Evolutionary conservation across 352 stramenopile genomes (phyloP).

Genomic region (Pythium phragmiticola): DNA sequence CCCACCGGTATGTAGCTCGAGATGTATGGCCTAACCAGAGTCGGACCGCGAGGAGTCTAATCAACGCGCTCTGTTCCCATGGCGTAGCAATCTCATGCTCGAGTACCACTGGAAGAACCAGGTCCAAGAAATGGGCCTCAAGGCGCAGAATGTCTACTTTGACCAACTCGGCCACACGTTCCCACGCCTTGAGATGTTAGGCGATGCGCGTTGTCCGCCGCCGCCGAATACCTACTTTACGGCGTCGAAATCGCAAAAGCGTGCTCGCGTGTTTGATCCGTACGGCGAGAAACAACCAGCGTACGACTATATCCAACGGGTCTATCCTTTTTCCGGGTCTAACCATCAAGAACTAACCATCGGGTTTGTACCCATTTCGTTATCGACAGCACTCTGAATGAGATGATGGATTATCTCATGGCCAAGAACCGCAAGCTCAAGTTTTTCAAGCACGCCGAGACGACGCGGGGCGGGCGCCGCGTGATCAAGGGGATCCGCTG

Average conservation of each 20-base stretch:
- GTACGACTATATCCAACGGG: slow-evolving; percentile 27
- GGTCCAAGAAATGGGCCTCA: slow-evolving; percentile 83
- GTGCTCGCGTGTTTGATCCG: slow-evolving; percentile 76
- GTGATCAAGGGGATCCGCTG: slow-evolving; percentile 86
- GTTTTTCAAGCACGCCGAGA: slow-evolving; percentile 88
- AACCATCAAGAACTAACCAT: slow-evolving; percentile 1
- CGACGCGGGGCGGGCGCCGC: slow-evolving; percentile 75
- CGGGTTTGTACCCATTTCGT: not conserved
- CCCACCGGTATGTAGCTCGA: slow-evolving; percentile 48
- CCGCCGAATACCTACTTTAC: slow-evolving; percentile 69
- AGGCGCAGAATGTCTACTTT: slow-evolving; percentile 80
- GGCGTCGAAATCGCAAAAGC: slow-evolving; percentile 77
- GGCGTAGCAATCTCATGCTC: slow-evolving; percentile 73
- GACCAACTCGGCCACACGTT: slow-evolving; percentile 71
- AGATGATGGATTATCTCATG: slow-evolving; percentile 92
- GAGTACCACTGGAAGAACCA: slow-evolving; percentile 91
- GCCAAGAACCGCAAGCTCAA: slow-evolving; percentile 87
- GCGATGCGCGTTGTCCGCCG: slow-evolving; percentile 73
- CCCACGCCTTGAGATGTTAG: slow-evolving; percentile 79
- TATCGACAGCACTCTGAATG: slow-evolving; percentile 56
- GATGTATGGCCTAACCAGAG: not conserved
- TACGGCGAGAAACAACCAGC: slow-evolving; percentile 82
- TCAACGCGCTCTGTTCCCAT: not conserved
- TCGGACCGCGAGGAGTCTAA: not conserved
- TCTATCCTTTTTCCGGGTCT: slow-evolving; percentile 1